phyloP scores from a whole-genome alignment of 805 yeast genomes.

The Suhomyces sp. region DNA sequence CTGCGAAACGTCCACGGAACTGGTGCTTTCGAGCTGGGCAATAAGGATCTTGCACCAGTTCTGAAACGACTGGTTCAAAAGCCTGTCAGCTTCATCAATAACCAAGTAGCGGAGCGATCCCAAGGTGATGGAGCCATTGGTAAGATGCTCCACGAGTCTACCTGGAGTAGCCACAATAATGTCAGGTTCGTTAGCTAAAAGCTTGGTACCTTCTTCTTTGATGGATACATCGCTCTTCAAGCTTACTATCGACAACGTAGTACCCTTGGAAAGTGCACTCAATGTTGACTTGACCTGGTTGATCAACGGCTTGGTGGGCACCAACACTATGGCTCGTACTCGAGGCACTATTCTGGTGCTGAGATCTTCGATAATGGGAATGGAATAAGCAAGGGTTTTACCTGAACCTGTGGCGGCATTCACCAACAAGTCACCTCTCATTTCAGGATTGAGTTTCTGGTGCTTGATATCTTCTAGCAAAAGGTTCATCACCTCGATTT shows the following conservation, averaged over 20 bases:
- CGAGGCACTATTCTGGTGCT: slow-evolving; percentile 63
- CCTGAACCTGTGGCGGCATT: slow-evolving; percentile 97
- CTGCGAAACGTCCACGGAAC: slow-evolving; percentile 21
- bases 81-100: slow-evolving; percentile 79
- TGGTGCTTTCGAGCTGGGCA: slow-evolving; percentile 25
- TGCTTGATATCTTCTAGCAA: slow-evolving; percentile 43
- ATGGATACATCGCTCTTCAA: slow-evolving; percentile 51
- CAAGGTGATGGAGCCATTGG: slow-evolving; percentile 42
- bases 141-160: slow-evolving; percentile 73
- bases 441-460: slow-evolving; percentile 45
- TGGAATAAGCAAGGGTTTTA: slow-evolving; percentile 82
- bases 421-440: slow-evolving; percentile 74
- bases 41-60: slow-evolving; percentile 77
- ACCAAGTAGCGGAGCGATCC: slow-evolving; percentile 58
- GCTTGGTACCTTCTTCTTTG: slow-evolving; percentile 60
- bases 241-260: slow-evolving; percentile 60
- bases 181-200: slow-evolving; percentile 55
- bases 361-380: slow-evolving; percentile 77
- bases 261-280: slow-evolving; percentile 58
- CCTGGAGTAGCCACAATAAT: slow-evolving; percentile 74
- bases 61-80: slow-evolving; percentile 86
- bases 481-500: slow-evolving; percentile 60
- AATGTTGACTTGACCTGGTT: slow-evolving; percentile 75
- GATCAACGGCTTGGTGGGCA: slow-evolving; percentile 88
- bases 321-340: slow-evolving; percentile 70